A percentile compares a stretch with the other conserved stretches of the same genome.
Conservation (phyloP, 1,284 basidiomycete genomes). For the Leccinum fallax region DNA sequence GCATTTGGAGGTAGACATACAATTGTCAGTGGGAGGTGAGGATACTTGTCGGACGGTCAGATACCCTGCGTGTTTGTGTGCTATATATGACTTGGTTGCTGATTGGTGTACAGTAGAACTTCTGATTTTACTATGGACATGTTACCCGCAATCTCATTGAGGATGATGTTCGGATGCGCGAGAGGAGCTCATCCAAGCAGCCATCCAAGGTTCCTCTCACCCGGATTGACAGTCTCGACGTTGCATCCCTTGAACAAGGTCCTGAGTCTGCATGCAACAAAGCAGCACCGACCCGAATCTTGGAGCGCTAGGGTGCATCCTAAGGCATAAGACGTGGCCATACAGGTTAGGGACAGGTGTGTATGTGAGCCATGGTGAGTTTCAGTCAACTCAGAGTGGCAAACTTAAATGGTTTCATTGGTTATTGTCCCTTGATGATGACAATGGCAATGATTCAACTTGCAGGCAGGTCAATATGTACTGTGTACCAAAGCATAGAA, state of each 20-base stretch:
- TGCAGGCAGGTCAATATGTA: background rate
- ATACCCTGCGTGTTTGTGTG: conserved; percentile 8
- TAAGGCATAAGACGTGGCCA: too few species aligned
- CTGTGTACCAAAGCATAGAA: too few species aligned
- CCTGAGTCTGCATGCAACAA: too few species aligned
- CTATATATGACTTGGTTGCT: conserved; percentile 4
- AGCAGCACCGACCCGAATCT: too few species aligned
- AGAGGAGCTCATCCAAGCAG: conserved; percentile 21
- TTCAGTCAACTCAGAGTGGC: background rate
- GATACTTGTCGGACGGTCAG: background rate
- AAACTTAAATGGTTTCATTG: background rate
- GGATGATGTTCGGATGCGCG: conserved; percentile 12
- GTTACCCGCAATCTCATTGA: background rate
- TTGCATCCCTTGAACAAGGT: too few species aligned
- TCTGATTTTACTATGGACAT: background rate
- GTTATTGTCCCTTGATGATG: background rate
- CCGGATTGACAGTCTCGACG: too few species aligned
- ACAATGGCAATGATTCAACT: too few species aligned
- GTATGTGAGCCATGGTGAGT: background rate
- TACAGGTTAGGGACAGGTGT: too few species aligned
- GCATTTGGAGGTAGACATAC: conserved; percentile 42
- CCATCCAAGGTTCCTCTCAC: conserved; percentile 20
- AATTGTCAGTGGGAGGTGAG: background rate
- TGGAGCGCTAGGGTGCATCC: too few species aligned
- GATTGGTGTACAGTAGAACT: background rate